Evolutionary conservation across 345 rosid species (phyloP).

Genomic region (Salix viminalis): DNA sequence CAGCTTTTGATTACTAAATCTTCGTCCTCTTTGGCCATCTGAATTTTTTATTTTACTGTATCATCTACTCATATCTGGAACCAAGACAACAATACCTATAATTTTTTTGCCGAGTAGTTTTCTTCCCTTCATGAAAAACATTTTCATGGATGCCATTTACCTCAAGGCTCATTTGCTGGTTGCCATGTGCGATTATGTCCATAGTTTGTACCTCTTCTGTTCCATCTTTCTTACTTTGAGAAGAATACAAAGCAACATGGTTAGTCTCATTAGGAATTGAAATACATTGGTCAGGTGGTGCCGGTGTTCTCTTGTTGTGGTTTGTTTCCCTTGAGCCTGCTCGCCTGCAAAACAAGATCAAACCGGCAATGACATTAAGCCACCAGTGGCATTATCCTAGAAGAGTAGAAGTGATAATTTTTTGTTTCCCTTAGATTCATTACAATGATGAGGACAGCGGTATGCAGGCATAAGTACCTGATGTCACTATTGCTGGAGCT

Average conservation of each 20-base stretch:
- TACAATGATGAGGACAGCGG: background rate
- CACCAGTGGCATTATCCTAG: background rate
- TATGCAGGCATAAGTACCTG: constrained; percentile 31
- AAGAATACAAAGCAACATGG: constrained; percentile 18
- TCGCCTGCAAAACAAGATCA: constrained; percentile 26
- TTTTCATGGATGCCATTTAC: constrained; percentile 16
- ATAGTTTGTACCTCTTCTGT: background rate
- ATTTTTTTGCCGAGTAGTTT: constrained; percentile 8
- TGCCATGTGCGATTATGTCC: constrained; percentile 1
- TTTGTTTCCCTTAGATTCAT: too few species aligned
- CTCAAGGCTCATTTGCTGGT: background rate
- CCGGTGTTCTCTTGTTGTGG: constrained; percentile 54
- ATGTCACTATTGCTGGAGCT: constrained; percentile 23
- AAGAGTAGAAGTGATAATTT: background rate
- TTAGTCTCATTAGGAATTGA: constrained; percentile 11
- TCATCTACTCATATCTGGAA: background rate
- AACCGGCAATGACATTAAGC: background rate
- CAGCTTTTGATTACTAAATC: too few species aligned
- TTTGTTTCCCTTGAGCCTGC: constrained; percentile 49
- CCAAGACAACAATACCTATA: constrained; percentile 39
- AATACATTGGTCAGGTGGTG: constrained; percentile 37
- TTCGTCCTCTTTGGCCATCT: background rate
- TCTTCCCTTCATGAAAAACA: constrained; percentile 12
- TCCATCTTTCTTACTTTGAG: background rate
- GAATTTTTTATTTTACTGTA: background rate